Base-by-base conservation (phyloP, 1,284 basidiomycete species). In the Limonomyces culmigenus region DNA sequence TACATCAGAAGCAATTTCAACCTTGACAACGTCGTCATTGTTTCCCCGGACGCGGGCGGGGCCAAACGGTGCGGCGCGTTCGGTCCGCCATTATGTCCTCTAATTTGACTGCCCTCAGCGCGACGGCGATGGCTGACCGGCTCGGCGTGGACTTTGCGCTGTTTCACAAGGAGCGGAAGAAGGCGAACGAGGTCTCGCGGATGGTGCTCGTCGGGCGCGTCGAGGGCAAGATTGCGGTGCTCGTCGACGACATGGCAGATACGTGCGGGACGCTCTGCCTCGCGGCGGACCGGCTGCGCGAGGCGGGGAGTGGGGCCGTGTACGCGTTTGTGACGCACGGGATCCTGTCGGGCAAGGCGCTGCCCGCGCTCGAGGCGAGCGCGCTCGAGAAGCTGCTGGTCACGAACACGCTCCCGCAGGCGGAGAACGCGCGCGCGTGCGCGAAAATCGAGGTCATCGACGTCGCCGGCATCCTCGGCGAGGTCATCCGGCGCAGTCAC, bases 221-320 rank as follows among this genome's bases (percentile, higher is more conserved):
- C 44, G 75, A 75, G 49, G 89, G 79, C 56, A 98, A 98, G 63
- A 70, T 81, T 31, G 95, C 93, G 39, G 88, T 99, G 43, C 68
- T 99, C n/a, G 92, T 98, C 36, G 95, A 98, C 67, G 95, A 99
- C 63, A 99, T 99, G 95, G 91, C 95, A 36, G 95, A 99, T 58
- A 98, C 95, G 30, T 99, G 95, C 53, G 95, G 95, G 31, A 99
- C 95, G 39, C 70, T 99, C 38, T 91, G 88, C 47, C 68, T 96
- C 29, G 95, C 95, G 2, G 85, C 95, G 3, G 65, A 74, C 44
- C 86, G 93, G 48, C 70, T 99, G 31, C 63, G 81, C 33, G 89
- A 97, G 51, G 87, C 88, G 6, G 95, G 95, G 2, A 93, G 91
- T 10, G 58, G 65, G 32, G 74, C 76, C 52, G 84, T 95, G 39